phyloP scores from a whole-genome alignment of 2,329 filamentous ascomycete species.

The Ophiostoma perfectum region DNA sequence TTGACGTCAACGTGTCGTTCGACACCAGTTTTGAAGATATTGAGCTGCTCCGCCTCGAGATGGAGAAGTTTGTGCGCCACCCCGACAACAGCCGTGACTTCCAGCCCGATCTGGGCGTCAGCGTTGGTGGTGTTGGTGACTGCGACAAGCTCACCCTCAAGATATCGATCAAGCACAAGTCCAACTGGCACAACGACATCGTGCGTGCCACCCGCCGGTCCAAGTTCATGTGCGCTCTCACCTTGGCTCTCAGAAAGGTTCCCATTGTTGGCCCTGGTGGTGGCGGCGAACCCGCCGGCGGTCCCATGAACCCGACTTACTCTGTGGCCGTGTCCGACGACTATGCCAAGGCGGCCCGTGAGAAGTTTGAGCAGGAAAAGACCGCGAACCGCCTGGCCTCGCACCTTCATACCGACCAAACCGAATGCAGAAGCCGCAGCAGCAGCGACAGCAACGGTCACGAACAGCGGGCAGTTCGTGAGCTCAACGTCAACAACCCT shows the following conservation, averaged over 20 bases:
- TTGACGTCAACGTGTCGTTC: conserved; percentile 75
- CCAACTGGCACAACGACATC: conserved; percentile 82
- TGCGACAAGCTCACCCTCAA: conserved; percentile 83
- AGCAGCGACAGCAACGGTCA: conserved; percentile 31
- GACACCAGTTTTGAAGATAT: conserved; percentile 87
- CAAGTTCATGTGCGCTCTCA: conserved; percentile 95
- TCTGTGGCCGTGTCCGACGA: conserved; percentile 68
- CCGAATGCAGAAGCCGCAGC: conserved; percentile 21
- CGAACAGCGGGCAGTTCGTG: conserved; percentile 43
- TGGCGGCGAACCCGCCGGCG: conserved; percentile 56
- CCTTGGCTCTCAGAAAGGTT: conserved; percentile 76
- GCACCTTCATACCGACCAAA: conserved; percentile 22
- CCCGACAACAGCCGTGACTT: conserved; percentile 90
- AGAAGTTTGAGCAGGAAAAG: conserved; percentile 11
- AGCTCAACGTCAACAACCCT: conserved; percentile 40
- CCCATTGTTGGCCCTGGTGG: conserved; percentile 80
- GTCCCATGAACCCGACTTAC: conserved; percentile 71
- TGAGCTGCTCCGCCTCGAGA: conserved; percentile 74
- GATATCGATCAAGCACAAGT: conserved; percentile 85
- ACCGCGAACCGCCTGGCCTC: conserved; percentile 36
- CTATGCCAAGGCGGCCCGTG: conserved; percentile 51
- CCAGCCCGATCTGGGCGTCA: conserved; percentile 73
- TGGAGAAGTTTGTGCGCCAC: conserved; percentile 75
- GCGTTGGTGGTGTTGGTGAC: conserved; percentile 71
- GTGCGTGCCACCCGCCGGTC: conserved; percentile 75